Conservation (phyloP, 495 filamentous ascomycete species). For the Annulohypoxylon nitens region DNA sequence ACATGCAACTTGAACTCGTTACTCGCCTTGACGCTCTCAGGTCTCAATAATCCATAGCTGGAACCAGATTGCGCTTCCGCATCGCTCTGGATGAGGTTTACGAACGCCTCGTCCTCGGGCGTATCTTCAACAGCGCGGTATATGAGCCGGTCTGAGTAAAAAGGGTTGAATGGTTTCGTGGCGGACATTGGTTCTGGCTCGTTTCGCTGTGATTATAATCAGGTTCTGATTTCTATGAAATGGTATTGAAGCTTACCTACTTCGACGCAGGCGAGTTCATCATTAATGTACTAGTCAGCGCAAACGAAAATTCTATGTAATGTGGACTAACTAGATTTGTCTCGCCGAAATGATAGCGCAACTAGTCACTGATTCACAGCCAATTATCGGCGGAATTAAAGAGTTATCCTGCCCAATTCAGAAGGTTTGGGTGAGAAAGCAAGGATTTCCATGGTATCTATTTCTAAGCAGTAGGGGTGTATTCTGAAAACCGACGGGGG, state of each 20-base stretch:
- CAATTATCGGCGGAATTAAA: slow-evolving; percentile 9
- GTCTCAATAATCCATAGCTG: slow-evolving; percentile 43
- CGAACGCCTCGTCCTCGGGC: slow-evolving; percentile 49
- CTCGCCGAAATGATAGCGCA: slow-evolving; percentile 24
- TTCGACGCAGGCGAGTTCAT: not conserved
- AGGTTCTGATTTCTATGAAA: not conserved
- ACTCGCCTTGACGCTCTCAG: slow-evolving; percentile 38
- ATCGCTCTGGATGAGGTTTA: slow-evolving; percentile 47
- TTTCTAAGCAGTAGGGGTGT: not conserved
- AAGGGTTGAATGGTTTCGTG: slow-evolving; percentile 44
- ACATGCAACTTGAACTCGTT: slow-evolving; percentile 43
- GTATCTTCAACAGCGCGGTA: slow-evolving; percentile 55
- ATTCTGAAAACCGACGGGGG: too few species aligned
- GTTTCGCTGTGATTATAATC: not conserved
- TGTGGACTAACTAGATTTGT: slow-evolving; percentile 12
- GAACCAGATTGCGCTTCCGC: slow-evolving; percentile 43
- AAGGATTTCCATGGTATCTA: not conserved
- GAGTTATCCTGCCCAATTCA: not conserved
- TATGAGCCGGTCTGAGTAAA: slow-evolving; percentile 51
- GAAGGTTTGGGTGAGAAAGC: not conserved
- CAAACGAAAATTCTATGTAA: not conserved
- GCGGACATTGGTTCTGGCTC: not conserved
- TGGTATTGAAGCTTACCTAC: not conserved
- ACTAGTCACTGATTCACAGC: not conserved
- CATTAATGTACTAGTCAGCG: not conserved